Evolutionary conservation across 2,329 filamentous ascomycete genomes (phyloP).

Genomic region (Albifimbria verrucaria): DNA sequence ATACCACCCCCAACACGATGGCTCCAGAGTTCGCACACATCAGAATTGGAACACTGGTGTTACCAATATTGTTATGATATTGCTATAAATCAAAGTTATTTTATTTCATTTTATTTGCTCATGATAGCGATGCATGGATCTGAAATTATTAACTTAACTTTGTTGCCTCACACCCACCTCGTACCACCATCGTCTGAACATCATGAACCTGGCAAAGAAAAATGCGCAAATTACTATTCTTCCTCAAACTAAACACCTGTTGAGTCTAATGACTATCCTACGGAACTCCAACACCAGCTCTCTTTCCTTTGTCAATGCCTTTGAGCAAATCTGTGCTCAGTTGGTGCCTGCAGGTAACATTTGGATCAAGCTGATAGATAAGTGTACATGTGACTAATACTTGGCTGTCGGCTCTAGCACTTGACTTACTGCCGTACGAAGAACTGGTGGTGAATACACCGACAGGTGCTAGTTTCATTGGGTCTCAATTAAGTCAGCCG

Average conservation of each 20-base stretch:
- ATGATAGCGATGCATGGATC: too few relatives aligned
- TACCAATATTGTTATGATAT: too few relatives aligned
- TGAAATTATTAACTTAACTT: not conserved
- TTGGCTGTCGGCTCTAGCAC: not conserved
- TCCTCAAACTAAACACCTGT: constrained; percentile 10
- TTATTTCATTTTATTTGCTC: too few relatives aligned
- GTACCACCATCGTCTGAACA: constrained; percentile 2
- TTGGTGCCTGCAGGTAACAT: constrained; percentile 11
- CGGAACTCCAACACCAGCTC: constrained; percentile 8
- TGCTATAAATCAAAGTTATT: too few relatives aligned
- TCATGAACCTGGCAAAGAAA: constrained; percentile 1
- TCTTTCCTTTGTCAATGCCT: constrained; percentile 7
- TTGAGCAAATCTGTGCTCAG: constrained; percentile 9
- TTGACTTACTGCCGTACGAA: not conserved
- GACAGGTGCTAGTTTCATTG: not conserved
- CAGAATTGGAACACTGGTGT: too few relatives aligned
- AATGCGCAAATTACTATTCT: constrained; percentile 9
- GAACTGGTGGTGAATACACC: not conserved
- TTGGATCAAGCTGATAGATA: not conserved
- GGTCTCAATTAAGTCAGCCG: not conserved
- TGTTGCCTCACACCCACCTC: constrained; percentile 2
- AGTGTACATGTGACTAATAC: not conserved
- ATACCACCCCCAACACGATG: too few relatives aligned
- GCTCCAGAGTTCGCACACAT: too few relatives aligned
- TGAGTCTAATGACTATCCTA: constrained; percentile 12